Conservation (phyloP, 2,329 filamentous ascomycete genomes). For the Cercospora janseana region DNA sequence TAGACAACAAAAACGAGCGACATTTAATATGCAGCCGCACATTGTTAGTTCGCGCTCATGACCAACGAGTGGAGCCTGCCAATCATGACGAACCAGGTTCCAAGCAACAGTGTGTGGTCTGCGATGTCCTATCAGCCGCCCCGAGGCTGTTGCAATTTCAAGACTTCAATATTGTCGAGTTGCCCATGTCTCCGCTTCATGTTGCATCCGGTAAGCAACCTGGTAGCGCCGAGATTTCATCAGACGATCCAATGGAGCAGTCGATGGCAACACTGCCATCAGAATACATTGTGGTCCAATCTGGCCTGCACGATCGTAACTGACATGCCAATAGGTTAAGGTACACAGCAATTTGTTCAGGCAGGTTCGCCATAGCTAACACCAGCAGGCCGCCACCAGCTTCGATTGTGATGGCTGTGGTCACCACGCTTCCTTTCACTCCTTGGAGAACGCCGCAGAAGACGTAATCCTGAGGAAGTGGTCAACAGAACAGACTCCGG, state of each 20-base stretch:
- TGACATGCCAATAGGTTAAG: too few relatives aligned
- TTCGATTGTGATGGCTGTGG: constrained; percentile 57
- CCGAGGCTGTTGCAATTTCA: constrained; percentile 53
- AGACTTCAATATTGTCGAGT: constrained; percentile 46
- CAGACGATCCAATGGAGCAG: background rate
- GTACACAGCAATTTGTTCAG: background rate
- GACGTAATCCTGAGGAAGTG: constrained; percentile 49
- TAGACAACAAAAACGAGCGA: background rate
- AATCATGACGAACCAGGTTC: constrained; percentile 31
- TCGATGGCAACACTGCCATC: too few relatives aligned
- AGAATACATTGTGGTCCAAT: too few relatives aligned
- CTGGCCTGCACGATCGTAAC: too few relatives aligned
- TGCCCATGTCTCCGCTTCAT: constrained; percentile 58
- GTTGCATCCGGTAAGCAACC: constrained; percentile 57
- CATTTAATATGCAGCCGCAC: background rate
- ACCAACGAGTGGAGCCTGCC: background rate
- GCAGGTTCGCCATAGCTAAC: background rate
- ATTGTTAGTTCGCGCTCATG: background rate
- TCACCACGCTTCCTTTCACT: constrained; percentile 57
- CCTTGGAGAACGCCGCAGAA: constrained; percentile 52
- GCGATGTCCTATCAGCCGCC: constrained; percentile 53
- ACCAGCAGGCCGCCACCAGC: constrained; percentile 45
- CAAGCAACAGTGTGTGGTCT: constrained; percentile 49
- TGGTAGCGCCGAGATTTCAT: constrained; percentile 24
- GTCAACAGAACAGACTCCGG: constrained; percentile 40